A percentile compares a stretch with the other conserved stretches of the same genome.
Evolutionary conservation across 805 yeast genomes (phyloP).

Genomic region (Saturnispora ahearnii): DNA sequence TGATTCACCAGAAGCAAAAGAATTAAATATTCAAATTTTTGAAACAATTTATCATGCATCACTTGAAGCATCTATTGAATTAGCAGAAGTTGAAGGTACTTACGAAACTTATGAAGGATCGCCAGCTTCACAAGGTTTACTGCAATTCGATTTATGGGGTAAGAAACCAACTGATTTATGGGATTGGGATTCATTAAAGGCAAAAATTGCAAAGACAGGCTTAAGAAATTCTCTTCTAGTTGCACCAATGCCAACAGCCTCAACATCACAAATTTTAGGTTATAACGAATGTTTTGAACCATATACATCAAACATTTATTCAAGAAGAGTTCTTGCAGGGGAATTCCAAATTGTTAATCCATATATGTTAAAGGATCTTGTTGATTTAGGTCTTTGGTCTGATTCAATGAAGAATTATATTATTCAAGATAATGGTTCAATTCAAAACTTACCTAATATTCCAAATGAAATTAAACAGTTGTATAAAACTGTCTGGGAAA

Average conservation of each 20-base stretch:
- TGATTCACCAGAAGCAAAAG: conserved; percentile 48
- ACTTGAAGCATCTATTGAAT: conserved; percentile 47
- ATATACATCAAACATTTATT: conserved; percentile 51
- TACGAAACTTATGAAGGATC: conserved; percentile 46
- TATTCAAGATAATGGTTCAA: conserved; percentile 48
- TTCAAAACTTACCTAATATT: conserved; percentile 44
- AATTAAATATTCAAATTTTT: conserved; percentile 49
- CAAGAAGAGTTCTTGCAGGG: conserved; percentile 55
- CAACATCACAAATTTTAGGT: conserved; percentile 55
- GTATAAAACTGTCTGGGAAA: conserved; percentile 57
- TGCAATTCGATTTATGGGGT: conserved; percentile 52
- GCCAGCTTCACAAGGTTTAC: conserved; percentile 49
- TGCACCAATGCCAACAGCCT: conserved; percentile 64
- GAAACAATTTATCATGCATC: conserved; percentile 57
- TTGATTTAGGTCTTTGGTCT: conserved; percentile 50
- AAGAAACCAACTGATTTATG: conserved; percentile 49
- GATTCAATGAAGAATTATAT: conserved; percentile 49
- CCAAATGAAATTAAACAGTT: conserved; percentile 46
- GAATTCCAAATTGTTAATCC: conserved; percentile 59
- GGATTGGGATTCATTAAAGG: conserved; percentile 51
- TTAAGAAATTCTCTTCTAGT: conserved; percentile 50
- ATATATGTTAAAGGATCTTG: conserved; percentile 47
- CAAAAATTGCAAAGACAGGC: conserved; percentile 39
- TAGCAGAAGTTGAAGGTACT: conserved; percentile 42
- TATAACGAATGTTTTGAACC: conserved; percentile 58